Conservation (phyloP, 1,284 basidiomycete genomes). For the Heterobasidion annosum region DNA sequence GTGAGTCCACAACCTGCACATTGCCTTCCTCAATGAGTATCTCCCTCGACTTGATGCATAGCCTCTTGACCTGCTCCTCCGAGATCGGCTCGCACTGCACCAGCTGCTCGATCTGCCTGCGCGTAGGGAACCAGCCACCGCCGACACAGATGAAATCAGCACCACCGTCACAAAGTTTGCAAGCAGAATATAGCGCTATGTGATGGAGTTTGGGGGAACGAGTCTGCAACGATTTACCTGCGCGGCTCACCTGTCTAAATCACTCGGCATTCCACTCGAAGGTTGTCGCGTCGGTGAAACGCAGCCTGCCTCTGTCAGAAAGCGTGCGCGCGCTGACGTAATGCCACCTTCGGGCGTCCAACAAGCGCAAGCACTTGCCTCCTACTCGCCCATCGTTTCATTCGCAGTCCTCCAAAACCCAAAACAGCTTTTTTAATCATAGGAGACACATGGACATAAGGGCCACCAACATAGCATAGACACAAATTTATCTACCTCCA, state of each 20-base stretch:
- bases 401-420: neutral
- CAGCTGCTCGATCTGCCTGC: constrained; percentile 82
- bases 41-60: constrained; percentile 93
- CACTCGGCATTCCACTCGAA: constrained; percentile 30
- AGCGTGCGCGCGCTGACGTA: neutral
- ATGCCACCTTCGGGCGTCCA: neutral
- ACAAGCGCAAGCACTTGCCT: no score
- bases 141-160: neutral
- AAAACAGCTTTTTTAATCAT: neutral
- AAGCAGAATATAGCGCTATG: no score
- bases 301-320: neutral
- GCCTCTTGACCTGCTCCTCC: constrained; percentile 85
- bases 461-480: neutral
- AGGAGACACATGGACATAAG: neutral
- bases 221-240: neutral
- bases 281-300: neutral
- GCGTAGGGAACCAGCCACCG: neutral
- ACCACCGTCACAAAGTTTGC: neutral
- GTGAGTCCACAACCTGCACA: constrained; percentile 93
- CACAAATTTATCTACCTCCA: neutral
- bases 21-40: constrained; percentile 97
- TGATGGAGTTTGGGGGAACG: neutral
- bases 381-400: no score
- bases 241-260: constrained; percentile 34
- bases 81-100: constrained; percentile 88